Conservation (phyloP, 2,329 filamentous ascomycete species). For the Colletotrichum tabaci region DNA sequence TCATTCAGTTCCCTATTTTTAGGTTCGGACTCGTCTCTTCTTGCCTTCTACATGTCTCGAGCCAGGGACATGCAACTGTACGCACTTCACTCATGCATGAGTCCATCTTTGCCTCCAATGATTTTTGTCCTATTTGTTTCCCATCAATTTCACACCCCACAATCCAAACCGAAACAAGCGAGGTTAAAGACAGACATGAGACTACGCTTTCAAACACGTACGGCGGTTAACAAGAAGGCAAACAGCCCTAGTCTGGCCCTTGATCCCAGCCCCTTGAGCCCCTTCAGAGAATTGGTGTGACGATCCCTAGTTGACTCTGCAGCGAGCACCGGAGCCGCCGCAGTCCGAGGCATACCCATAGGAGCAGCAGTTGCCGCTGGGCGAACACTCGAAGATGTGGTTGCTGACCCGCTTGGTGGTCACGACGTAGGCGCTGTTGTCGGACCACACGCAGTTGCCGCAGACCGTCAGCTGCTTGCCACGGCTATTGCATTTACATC, state of each 20-base stretch:
- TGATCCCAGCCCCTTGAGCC: not conserved
- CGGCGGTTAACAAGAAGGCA: not conserved
- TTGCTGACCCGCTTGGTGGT: constrained; percentile 44
- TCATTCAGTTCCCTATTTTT: constrained; percentile 34
- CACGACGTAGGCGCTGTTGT: constrained; percentile 40
- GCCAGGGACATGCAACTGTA: constrained; percentile 38
- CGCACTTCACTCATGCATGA: constrained; percentile 36
- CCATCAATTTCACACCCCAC: constrained; percentile 12
- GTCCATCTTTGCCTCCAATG: constrained; percentile 34
- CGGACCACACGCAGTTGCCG: constrained; percentile 46
- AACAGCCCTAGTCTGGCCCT: not conserved
- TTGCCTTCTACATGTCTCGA: constrained; percentile 33
- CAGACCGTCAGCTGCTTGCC: constrained; percentile 46
- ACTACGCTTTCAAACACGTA: constrained; percentile 21
- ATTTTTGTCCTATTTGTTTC: constrained; percentile 19
- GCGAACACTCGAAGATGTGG: constrained; percentile 47
- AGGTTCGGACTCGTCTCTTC: constrained; percentile 36
- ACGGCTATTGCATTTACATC: constrained; percentile 46
- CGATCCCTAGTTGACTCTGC: constrained; percentile 19
- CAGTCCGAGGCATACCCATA: constrained; percentile 46
- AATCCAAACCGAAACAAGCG: constrained; percentile 8
- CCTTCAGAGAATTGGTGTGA: constrained; percentile 5
- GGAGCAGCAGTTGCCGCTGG: constrained; percentile 44
- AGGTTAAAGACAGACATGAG: constrained; percentile 21
- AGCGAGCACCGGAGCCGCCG: constrained; percentile 31